These are phyloP conservation scores for Monilinia aucupariae DNA, from an alignment of 2,329 filamentous ascomycete genomes.

Conservation along the genomic window DNA sequence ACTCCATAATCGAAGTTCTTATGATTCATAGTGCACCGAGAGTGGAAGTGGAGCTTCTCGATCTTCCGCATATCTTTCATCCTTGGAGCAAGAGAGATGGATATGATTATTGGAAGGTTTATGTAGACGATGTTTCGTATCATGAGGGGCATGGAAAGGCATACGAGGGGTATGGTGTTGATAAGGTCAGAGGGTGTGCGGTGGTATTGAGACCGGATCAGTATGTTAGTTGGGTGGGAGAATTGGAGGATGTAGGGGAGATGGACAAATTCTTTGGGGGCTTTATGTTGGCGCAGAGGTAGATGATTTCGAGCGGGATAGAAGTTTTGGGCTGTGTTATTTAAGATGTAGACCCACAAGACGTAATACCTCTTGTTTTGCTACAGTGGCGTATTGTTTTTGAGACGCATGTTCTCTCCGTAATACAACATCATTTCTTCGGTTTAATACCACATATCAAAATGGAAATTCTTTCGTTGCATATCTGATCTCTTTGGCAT, in stretches of 20 bases:
- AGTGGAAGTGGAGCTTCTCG: conserved; percentile 44
- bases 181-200: conserved; percentile 49
- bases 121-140: conserved; percentile 49
- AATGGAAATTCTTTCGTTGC: too few species aligned
- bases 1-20: conserved; percentile 53
- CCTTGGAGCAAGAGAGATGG: conserved; percentile 44
- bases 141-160: conserved; percentile 47
- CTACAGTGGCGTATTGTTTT: too few species aligned
- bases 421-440: too few species aligned
- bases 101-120: conserved; percentile 53
- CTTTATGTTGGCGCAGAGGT: conserved; percentile 18
- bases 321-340: neutral
- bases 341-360: neutral
- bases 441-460: too few species aligned
- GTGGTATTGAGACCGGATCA: conserved; percentile 62
- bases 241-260: conserved; percentile 35
- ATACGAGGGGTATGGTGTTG: conserved; percentile 55
- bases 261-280: conserved; percentile 20
- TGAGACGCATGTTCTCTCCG: too few species aligned
- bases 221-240: conserved; percentile 47
- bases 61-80: conserved; percentile 46
- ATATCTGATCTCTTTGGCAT: too few species aligned
- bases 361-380: too few species aligned
- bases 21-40: conserved; percentile 54
- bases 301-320: neutral